Percentiles rank a stretch among this genome's conserved stretches.
Evolutionary conservation across 2,329 filamentous ascomycete species (phyloP).

Genomic region (Paracamarosporium sp.): DNA sequence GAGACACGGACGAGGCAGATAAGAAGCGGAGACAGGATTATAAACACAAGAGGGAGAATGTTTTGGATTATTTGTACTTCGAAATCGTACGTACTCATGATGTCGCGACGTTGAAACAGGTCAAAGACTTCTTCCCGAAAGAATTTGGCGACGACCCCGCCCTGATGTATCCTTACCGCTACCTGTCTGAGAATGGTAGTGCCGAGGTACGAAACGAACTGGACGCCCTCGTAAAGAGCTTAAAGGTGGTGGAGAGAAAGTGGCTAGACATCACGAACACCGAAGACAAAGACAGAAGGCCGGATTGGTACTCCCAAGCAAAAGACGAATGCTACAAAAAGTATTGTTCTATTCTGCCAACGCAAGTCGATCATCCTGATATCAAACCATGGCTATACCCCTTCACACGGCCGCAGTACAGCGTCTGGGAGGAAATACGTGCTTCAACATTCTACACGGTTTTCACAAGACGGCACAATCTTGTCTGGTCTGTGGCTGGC

Average conservation of each 20-base stretch:
- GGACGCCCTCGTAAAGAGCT: background rate
- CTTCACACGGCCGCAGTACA: constrained; percentile 17
- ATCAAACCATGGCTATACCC: constrained; percentile 17
- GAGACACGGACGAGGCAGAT: constrained; percentile 22
- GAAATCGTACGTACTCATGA: constrained; percentile 54
- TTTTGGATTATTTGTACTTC: constrained; percentile 70
- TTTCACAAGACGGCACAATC: constrained; percentile 26
- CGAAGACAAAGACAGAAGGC: background rate
- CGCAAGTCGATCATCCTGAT: constrained; percentile 12
- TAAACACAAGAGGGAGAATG: constrained; percentile 49
- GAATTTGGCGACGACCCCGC: constrained; percentile 9
- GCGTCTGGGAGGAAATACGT: constrained; percentile 53
- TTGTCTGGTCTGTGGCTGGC: constrained; percentile 51
- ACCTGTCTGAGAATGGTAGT: background rate
- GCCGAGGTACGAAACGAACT: background rate
- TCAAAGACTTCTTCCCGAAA: constrained; percentile 34
- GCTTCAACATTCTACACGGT: constrained; percentile 51
- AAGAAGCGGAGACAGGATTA: constrained; percentile 27
- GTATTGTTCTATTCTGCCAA: constrained; percentile 23
- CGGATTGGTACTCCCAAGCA: constrained; percentile 18
- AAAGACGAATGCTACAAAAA: constrained; percentile 22
- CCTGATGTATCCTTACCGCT: constrained; percentile 10
- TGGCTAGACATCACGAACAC: constrained; percentile 15
- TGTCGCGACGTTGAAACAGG: constrained; percentile 30
- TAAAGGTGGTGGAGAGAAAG: constrained; percentile 1